Evolutionary conservation across 352 stramenopile species (phyloP), one percentile per base, ranked within the genome.

Genomic region (Pelagophyceae sp.): DNA sequence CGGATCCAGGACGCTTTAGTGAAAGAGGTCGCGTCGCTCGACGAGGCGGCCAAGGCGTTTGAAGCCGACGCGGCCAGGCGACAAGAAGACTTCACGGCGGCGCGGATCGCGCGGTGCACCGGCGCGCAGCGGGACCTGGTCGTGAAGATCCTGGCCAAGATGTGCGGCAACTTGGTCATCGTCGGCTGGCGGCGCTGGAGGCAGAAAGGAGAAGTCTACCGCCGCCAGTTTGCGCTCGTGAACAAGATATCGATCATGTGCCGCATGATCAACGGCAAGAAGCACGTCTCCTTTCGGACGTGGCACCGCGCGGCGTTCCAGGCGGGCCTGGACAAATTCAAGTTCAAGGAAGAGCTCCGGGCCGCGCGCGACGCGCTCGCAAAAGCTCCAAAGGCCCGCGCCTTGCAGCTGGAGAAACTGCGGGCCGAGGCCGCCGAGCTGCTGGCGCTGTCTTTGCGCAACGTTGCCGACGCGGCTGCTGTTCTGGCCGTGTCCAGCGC

Each of bases 241-340:
- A 35, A 1, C 63, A 72, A 72, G 27, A n/a, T n/a, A n/a, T n/a
- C n/a, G n/a, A 45, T 72, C 31, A 11, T 72, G 5, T 38, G 19
- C 31, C 63, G 63, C 63, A 38, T 72, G 63, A 27, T 72, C 63
- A 72, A 72, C 63, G 40, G 37, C 11, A 72, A 72, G 63, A 50
- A 50, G 63, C 35, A 38, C 31, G 11, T 19, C 29, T n/a, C 31
- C 29, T 45, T 72, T 32, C 29, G 35, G 6, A 5, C 2, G 5
- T 72, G 63, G 63, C 35, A 50, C 63, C 11, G n/a, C 29, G 63
- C 40, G 29, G 19, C 5, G 29, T 50, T 72, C 31, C 15, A 29
- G 6, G 5, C 27, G 29, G 63, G 3, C 6, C 1, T 17, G 5
- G 35, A 72, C 63, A 72, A 72, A 32, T 50, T 38, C 63, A 72